Evolutionary conservation across 345 rosid species (phyloP), one percentile per base, ranked within the genome.

Genomic region (Camelina laxa): DNA sequence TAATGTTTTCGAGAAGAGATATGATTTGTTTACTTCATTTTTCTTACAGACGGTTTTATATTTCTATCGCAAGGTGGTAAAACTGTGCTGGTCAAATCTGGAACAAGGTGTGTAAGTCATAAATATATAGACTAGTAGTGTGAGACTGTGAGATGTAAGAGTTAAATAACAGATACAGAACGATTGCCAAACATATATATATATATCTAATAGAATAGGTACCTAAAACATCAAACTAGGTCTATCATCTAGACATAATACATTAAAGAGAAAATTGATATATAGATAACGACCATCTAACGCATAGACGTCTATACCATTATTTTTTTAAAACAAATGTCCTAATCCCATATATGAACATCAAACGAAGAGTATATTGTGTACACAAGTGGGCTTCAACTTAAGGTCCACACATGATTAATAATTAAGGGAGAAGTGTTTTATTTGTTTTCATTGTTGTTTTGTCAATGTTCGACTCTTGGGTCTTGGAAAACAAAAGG

Each of bases 321-420:
- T 53, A 38, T 22, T 60, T 7, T 24, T 0, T 0, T 10, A 33
- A 20, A 20, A 16, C 31, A 50, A 16, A 60, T 4, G 60, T 60
- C 75, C 14, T 48, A 70, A 36, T 60, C 27, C 14, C 38, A 21
- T n/a, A 14, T 38, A 21, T 27, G 30, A 27, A 27, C 45, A 13
- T n/a, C 44, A 22, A 30, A 41, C 7, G 53, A 41, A 30, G 42
- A 30, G 20, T 58, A 16, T 41, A 41, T 58, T 45, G 36, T 70
- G 65, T 21, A 36, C 49, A 72, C 69, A 61, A 61, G 61, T 38
- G 69, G 69, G 7, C 14, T 61, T 72, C 20, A 38, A 60, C 41
- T 35, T 71, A 48, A 60, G 48, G 41, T 4, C 30, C 69, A 60
- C 75, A 21, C 41, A 16, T 39, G 21, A 33, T 19, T 60, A 0